A percentile compares a stretch with the other conserved stretches of the same genome.
These are phyloP conservation scores for Didymella exigua DNA, from an alignment of 2,329 filamentous ascomycete genomes.

Conservation along the genomic window DNA sequence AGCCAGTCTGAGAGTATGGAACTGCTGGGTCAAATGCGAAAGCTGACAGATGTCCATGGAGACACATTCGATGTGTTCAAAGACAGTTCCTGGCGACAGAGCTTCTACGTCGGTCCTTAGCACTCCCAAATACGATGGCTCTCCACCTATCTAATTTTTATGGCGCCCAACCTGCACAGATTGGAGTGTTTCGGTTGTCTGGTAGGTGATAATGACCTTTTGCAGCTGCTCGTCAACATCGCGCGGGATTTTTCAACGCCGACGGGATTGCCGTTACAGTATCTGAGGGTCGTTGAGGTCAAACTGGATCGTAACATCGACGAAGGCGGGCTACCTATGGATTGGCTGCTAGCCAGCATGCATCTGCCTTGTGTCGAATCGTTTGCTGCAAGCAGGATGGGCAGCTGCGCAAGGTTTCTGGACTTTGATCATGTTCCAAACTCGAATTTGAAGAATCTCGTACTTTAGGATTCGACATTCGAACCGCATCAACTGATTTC, in stretches of 20 bases:
- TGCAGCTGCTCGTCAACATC: background rate
- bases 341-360: slow-evolving; percentile 1
- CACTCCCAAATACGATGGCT: background rate
- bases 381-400: background rate
- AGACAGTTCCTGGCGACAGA: background rate
- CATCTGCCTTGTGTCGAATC: background rate
- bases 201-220: background rate
- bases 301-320: background rate
- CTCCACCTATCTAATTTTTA: background rate
- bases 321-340: background rate
- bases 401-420: background rate
- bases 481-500: background rate
- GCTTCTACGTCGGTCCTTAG: background rate
- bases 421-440: background rate
- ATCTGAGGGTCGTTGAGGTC: background rate
- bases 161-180: background rate
- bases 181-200: background rate
- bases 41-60: background rate
- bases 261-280: background rate
- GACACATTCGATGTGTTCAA: background rate
- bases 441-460: background rate
- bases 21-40: background rate
- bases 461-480: background rate
- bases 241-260: background rate
- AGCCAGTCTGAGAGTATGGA: background rate